Evolutionary conservation across 2,329 filamentous ascomycete genomes (phyloP), one percentile per base, ranked within the genome.

Genomic region (Ophiostoma novo-ulmi): DNA sequence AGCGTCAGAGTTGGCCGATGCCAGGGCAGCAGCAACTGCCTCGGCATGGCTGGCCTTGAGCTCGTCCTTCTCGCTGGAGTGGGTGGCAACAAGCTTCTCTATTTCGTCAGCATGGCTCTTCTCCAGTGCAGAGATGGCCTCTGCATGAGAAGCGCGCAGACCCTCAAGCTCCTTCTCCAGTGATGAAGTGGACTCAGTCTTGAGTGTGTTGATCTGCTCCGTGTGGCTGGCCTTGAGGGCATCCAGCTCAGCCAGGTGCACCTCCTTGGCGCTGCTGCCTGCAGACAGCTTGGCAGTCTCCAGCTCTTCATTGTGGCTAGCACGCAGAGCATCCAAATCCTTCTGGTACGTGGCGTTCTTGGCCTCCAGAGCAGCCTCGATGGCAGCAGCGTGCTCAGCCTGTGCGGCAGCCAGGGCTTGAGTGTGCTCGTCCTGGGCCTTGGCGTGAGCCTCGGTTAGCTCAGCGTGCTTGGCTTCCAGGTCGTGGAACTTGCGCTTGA

Each of bases 401-500:
- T 77, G 70, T 39, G 79, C 78, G 38, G 81, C 78, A 69, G 85
- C 80, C 58, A 88, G 77, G 11, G 84, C 81, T 22, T 81, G 79
- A 38, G 80, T n/a, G 63, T 65, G 63, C 5, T 39, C 36, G 8
- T 65, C 63, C 13, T 85, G 77, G 13, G 81, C 81, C 72, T 80
- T 79, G 55, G 77, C 73, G 69, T 86, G 73, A 2, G 71, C 71
- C 52, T 71, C 70, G 7, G 64, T 38, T 6, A 85, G 80, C 74
- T 87, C 85, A 13, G 80, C 81, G 77, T 89, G 84, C 77, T 88
- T 83, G 5, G 77, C 78, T 76, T 89, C 86, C 6, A 90, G 82
- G 52, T 87, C 85, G 71, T 88, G 83, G 72, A 86, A 89, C 78
- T 88, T 87, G 74, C 85, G 84, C 80, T 88, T 88, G 79, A 88